These are phyloP conservation scores for Obba rivulosa DNA, from an alignment of 768 basidiomycete species.

Conservation along the genomic window DNA sequence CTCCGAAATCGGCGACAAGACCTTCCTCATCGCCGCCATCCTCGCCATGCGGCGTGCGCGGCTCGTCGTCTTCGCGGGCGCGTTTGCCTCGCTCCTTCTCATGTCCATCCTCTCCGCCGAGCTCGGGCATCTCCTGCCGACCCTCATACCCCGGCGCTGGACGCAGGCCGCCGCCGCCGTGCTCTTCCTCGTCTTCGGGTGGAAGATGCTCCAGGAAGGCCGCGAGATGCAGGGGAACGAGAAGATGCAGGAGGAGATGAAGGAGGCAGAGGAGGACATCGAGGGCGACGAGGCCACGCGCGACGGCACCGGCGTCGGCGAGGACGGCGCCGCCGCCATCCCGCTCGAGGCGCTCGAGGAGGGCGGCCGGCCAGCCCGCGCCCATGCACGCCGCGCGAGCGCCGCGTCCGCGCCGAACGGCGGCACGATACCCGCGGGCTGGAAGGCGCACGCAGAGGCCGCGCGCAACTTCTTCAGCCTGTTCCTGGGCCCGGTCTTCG, in stretches of 20 bases:
- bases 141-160: constrained; percentile 65
- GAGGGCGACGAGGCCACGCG: constrained; percentile 65
- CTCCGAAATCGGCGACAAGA: constrained; percentile 96
- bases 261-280: constrained; percentile 94
- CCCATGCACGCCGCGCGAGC: constrained; percentile 10
- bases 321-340: constrained; percentile 30
- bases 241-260: constrained; percentile 91
- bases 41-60: constrained; percentile 92
- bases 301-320: constrained; percentile 37
- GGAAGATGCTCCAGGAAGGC: constrained; percentile 85
- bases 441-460: constrained; percentile 45
- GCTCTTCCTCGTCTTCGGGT: constrained; percentile 88
- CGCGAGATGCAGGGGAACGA: constrained; percentile 75
- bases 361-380: constrained; percentile 34
- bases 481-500: constrained; percentile 87
- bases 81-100: constrained; percentile 79
- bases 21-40: constrained; percentile 82
- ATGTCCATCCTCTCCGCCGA: constrained; percentile 94
- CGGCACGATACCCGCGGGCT: neutral
- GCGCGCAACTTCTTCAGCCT: constrained; percentile 78
- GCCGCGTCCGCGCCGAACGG: constrained; percentile 8
- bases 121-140: constrained; percentile 87
- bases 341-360: constrained; percentile 77
- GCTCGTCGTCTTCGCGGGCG: constrained; percentile 79
- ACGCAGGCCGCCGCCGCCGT: constrained; percentile 57